These are phyloP conservation scores for Astragalus membranaceus DNA, from an alignment of 306 rosid genomes.

Conservation along the genomic window DNA sequence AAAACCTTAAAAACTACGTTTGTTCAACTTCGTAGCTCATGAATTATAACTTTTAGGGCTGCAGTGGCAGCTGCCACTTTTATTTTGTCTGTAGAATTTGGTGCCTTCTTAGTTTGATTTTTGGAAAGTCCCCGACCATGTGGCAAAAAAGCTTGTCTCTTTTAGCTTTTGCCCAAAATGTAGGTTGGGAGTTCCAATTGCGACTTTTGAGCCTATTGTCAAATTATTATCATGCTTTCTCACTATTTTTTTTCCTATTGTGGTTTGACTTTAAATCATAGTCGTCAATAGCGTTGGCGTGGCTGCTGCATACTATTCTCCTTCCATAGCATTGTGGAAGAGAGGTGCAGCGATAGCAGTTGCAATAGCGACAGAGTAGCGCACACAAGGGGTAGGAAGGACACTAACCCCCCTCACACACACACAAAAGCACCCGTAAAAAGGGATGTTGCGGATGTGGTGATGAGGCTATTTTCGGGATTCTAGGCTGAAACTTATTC, in stretches of 20 bases:
- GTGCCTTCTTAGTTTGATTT: not conserved
- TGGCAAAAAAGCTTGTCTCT: not conserved
- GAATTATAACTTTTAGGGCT: constrained; percentile 11
- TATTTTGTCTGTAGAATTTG: not conserved
- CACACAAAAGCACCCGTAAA: too few relatives aligned
- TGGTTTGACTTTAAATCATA: too few relatives aligned
- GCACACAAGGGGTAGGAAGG: too few relatives aligned
- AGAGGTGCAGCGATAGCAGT: too few relatives aligned
- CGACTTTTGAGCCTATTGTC: not conserved
- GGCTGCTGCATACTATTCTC: too few relatives aligned
- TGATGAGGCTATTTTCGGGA: too few relatives aligned
- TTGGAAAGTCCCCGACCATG: not conserved
- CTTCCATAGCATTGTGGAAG: too few relatives aligned
- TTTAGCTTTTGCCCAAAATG: not conserved
- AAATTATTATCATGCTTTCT: not conserved
- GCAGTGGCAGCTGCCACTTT: not conserved
- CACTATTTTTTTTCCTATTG: not conserved
- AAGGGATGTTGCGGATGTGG: too few relatives aligned
- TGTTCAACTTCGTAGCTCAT: not conserved
- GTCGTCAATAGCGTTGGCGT: too few relatives aligned
- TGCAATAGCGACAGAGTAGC: too few relatives aligned
- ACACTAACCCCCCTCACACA: too few relatives aligned
- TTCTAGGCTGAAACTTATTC: too few relatives aligned
- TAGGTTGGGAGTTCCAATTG: not conserved
- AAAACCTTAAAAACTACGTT: not conserved